These are phyloP conservation scores for Alternaria metachromatica DNA, from an alignment of 2,329 filamentous ascomycete species.

Conservation along the genomic window DNA sequence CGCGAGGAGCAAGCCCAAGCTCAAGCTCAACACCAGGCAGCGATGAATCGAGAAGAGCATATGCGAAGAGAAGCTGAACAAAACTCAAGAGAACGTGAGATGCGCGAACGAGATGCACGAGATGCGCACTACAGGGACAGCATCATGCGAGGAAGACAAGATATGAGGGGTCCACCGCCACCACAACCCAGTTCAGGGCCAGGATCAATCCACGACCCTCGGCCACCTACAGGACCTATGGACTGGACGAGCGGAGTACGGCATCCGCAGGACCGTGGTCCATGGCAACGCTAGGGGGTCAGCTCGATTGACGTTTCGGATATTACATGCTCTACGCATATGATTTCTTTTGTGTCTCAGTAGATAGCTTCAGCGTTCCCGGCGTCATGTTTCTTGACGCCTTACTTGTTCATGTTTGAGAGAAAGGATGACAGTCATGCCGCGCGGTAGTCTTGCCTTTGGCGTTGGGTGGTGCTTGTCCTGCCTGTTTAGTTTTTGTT, in stretches of 20 bases:
- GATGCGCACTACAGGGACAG: constrained; percentile 29
- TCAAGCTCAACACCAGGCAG: constrained; percentile 35
- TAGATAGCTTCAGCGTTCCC: background rate
- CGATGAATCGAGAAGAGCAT: constrained; percentile 32
- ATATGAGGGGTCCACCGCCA: constrained; percentile 25
- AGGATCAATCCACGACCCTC: constrained; percentile 22
- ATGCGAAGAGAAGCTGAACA: constrained; percentile 30
- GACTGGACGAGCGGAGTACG: constrained; percentile 31
- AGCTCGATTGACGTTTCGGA: background rate
- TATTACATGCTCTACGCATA: background rate
- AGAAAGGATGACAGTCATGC: background rate
- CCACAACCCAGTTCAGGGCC: constrained; percentile 20
- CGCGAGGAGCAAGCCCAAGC: constrained; percentile 36
- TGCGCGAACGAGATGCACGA: constrained; percentile 23
- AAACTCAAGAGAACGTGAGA: constrained; percentile 31
- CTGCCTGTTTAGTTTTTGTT: background rate
- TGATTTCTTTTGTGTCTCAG: background rate
- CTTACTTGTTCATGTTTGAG: background rate
- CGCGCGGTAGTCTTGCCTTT: background rate
- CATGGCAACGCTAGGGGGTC: constrained; percentile 18
- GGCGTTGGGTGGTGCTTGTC: background rate
- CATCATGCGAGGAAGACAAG: constrained; percentile 23
- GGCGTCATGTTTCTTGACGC: background rate
- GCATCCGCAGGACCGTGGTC: constrained; percentile 23
- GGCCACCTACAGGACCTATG: constrained; percentile 23